A percentile compares a stretch with the other conserved stretches of the same genome.
These are phyloP conservation scores for Phytophthora podocarpi DNA, from an alignment of 352 stramenopile genomes.

Conservation along the genomic window DNA sequence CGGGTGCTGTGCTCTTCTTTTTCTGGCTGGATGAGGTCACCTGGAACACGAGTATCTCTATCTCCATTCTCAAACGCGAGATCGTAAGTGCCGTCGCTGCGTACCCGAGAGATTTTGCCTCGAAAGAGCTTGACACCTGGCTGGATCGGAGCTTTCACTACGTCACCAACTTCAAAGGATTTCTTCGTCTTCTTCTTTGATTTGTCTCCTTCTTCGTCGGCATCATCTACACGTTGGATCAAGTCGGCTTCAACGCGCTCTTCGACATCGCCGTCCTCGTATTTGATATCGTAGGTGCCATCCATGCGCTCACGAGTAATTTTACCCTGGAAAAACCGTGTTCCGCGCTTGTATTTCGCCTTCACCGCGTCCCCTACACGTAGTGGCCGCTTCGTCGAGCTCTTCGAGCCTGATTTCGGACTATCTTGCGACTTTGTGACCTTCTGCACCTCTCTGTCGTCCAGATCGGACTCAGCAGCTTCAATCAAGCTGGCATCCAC, in stretches of 20 bases:
- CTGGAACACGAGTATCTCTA: constrained; percentile 37
- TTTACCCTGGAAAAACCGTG: constrained; percentile 37
- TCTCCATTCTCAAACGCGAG: constrained; percentile 51
- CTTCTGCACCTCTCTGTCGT: constrained; percentile 13
- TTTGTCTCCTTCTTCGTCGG: constrained; percentile 36
- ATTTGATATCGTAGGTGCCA: constrained; percentile 55
- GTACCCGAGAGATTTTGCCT: constrained; percentile 43
- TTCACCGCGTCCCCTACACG: constrained; percentile 33
- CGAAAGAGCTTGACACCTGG: constrained; percentile 42
- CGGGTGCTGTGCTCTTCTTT: constrained; percentile 31
- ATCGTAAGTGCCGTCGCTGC: constrained; percentile 54
- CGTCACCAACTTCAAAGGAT: constrained; percentile 41
- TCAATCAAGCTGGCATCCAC: constrained; percentile 42
- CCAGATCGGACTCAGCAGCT: constrained; percentile 9
- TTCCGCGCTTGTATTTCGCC: constrained; percentile 48
- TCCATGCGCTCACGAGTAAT: constrained; percentile 45
- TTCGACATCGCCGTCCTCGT: constrained; percentile 48
- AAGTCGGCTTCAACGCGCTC: constrained; percentile 34
- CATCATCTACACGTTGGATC: constrained; percentile 29
- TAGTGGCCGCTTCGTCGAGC: constrained; percentile 1
- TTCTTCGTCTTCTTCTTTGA: constrained; percentile 40
- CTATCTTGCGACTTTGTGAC: constrained; percentile 3
- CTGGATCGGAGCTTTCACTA: constrained; percentile 60
- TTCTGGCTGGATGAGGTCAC: constrained; percentile 31
- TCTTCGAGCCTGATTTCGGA: not conserved